Percentiles rank a stretch among this genome's conserved stretches.
phyloP scores from a whole-genome alignment of 116 monocot genomes.

The Iris pallida region DNA sequence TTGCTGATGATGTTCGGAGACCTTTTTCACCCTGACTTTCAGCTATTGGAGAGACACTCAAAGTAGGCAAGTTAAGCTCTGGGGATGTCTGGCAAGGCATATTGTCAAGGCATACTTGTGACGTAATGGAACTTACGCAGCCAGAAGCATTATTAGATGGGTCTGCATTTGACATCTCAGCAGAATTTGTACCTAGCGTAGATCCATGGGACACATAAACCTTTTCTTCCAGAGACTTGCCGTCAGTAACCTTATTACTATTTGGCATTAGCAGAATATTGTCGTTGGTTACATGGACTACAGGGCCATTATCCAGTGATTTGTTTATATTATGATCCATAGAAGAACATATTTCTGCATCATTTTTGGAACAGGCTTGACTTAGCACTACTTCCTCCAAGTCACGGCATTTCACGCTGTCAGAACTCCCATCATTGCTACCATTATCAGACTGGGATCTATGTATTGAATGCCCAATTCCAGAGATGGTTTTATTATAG shows the following conservation, averaged over 20 bases:
- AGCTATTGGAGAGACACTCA: constrained; percentile 34
- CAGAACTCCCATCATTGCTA: no score
- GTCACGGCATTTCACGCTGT: no score
- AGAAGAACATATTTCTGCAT: no score
- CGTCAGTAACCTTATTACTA: neutral
- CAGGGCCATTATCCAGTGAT: no score
- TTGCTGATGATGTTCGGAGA: constrained; percentile 43
- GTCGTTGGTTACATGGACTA: no score
- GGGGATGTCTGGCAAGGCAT: constrained; percentile 31
- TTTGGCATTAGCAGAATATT: neutral
- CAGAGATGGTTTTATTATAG: no score
- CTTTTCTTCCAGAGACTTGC: constrained; percentile 6
- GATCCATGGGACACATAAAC: neutral
- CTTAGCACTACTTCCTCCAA: neutral
- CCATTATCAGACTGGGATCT: no score
- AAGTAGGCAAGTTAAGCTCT: constrained; percentile 25
- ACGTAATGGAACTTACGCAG: neutral
- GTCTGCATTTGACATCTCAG: neutral
- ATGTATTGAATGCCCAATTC: no score
- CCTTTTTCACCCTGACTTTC: constrained; percentile 49
- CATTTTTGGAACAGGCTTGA: no score
- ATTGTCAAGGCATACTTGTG: constrained; percentile 32
- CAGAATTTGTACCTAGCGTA: neutral
- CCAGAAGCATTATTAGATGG: constrained; percentile 3
- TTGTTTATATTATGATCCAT: neutral